Percentiles rank a stretch among this genome's conserved stretches.
Evolutionary conservation across 208 protist genomes (phyloP).

Genomic region (Lotmaria passim): DNA sequence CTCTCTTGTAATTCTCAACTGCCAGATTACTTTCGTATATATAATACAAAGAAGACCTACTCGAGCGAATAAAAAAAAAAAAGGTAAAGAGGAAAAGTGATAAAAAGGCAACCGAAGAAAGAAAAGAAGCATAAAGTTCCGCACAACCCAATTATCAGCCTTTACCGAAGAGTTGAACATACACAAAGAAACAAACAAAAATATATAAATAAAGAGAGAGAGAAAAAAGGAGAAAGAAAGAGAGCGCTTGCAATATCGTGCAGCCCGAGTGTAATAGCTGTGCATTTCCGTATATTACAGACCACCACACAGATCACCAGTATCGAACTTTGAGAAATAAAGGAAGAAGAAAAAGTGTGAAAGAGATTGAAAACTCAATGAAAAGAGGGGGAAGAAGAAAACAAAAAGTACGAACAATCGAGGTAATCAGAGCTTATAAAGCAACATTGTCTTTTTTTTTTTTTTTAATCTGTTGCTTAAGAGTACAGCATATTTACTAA

Average conservation of each 20-base stretch:
- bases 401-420: constrained; percentile 3
- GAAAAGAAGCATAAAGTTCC: not conserved
- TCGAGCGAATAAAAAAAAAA: not conserved
- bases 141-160: not conserved
- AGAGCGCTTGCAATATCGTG: constrained; percentile 6
- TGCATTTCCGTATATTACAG: constrained; percentile 9
- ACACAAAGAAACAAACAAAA: no score
- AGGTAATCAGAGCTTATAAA: not conserved
- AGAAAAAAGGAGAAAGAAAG: not conserved
- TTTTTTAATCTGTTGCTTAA: no score
- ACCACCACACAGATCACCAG: not conserved
- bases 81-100: constrained; percentile 18
- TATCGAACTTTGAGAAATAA: not conserved
- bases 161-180: not conserved
- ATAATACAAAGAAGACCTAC: not conserved
- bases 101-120: not conserved
- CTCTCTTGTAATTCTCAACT: no score
- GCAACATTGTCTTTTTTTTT: no score
- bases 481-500: no score
- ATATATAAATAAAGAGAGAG: not conserved
- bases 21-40: no score
- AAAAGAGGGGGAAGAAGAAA: not conserved
- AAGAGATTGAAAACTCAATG: constrained; percentile 16
- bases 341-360: not conserved
- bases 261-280: not conserved